phyloP scores from a whole-genome alignment of 2,329 filamentous ascomycete species.

The Penicillium griseofulvum region DNA sequence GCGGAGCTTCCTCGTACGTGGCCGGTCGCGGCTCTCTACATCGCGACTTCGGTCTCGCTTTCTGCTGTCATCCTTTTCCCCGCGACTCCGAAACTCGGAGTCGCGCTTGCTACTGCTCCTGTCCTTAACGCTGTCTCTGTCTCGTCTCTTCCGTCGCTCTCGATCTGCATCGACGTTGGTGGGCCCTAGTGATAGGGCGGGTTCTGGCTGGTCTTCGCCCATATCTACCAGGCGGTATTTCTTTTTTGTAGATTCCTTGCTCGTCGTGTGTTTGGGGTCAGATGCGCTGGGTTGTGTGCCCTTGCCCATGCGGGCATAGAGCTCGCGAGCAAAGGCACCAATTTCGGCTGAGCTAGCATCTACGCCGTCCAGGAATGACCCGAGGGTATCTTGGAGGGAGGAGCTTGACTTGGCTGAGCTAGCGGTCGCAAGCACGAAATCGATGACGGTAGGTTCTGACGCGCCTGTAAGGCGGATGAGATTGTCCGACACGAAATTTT shows the following conservation, averaged over 20 bases:
- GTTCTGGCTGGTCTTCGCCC: conserved; percentile 45
- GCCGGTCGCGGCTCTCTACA: conserved; percentile 40
- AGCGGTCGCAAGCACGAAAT: conserved; percentile 57
- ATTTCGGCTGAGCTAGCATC: conserved; percentile 42
- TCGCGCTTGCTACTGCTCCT: conserved; percentile 20
- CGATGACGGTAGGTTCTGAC: conserved; percentile 55
- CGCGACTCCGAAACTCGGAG: conserved; percentile 18
- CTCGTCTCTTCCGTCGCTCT: conserved; percentile 22
- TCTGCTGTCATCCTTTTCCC: conserved; percentile 36
- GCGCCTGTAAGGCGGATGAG: conserved; percentile 55
- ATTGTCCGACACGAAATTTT: conserved; percentile 49
- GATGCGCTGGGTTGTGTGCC: conserved; percentile 17
- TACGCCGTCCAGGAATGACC: conserved; percentile 51
- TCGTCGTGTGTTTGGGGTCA: conserved; percentile 14
- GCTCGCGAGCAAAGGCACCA: conserved; percentile 47
- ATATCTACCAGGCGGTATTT: conserved; percentile 56
- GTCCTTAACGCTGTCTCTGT: conserved; percentile 26
- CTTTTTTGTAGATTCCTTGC: conserved; percentile 43
- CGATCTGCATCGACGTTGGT: conserved; percentile 39
- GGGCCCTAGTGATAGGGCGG: conserved; percentile 32
- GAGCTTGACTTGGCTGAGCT: conserved; percentile 49
- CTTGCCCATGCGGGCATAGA: conserved; percentile 39
- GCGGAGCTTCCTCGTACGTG: conserved; percentile 52
- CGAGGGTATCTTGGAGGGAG: conserved; percentile 52
- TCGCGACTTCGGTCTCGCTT: conserved; percentile 42